Percentiles rank a stretch among this genome's conserved stretches.
Conservation (phyloP, 257 asterid genomes). For the Fraxinus anomala region DNA sequence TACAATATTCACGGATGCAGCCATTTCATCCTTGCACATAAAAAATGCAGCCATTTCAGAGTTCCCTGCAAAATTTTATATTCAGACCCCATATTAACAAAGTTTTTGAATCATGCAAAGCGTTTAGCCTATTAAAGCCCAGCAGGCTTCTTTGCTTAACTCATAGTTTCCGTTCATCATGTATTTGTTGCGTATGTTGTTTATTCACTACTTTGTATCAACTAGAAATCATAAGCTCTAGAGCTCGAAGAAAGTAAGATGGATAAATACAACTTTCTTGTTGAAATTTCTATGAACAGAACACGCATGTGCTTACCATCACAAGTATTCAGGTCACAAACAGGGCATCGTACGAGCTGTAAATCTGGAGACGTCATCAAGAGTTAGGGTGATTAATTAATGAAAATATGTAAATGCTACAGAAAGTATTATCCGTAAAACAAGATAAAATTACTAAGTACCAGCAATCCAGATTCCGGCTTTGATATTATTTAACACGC, state of each 20-base stretch:
- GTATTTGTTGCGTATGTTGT: neutral
- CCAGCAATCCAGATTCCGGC: constrained; percentile 98
- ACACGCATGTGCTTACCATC: constrained; percentile 63
- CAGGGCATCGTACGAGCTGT: constrained; percentile 97
- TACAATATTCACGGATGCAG: neutral
- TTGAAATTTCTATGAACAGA: neutral
- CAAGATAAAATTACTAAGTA: constrained; percentile 29
- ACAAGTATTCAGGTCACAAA: constrained; percentile 84
- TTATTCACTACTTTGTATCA: constrained; percentile 4
- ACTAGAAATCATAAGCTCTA: neutral
- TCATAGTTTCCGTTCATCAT: too few relatives aligned
- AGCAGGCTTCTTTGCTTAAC: neutral
- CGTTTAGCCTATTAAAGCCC: neutral
- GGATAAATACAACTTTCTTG: neutral
- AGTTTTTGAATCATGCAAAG: neutral
- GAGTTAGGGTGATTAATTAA: constrained; percentile 18
- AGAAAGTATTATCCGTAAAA: constrained; percentile 8
- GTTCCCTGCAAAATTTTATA: neutral
- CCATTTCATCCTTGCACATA: constrained; percentile 3
- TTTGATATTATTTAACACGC: constrained; percentile 62
- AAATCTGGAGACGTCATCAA: constrained; percentile 56
- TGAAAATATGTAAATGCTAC: constrained; percentile 10
- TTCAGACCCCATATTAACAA: neutral
- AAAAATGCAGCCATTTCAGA: neutral
- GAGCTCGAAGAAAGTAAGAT: neutral